A percentile compares a stretch with the other conserved stretches of the same genome.
phyloP scores from a whole-genome alignment of 371 early-diverging fungal genomes.

The Lichtheimia ornata region DNA sequence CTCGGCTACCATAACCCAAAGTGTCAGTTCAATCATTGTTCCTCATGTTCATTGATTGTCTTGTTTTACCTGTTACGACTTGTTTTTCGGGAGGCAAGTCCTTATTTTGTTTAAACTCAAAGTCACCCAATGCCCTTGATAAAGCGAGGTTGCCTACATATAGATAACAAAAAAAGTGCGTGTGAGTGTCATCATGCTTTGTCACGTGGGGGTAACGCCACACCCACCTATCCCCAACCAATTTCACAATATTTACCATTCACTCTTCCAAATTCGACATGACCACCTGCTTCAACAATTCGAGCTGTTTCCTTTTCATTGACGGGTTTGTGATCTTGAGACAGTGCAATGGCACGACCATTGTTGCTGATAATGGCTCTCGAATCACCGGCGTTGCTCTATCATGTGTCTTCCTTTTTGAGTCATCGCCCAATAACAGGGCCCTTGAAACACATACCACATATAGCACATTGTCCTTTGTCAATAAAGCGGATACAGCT shows the following conservation, averaged over 20 bases:
- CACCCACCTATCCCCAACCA: not conserved
- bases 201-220: not conserved
- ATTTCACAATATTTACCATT: conserved; percentile 69
- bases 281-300: conserved; percentile 89
- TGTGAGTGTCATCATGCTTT: not conserved
- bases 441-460: conserved; percentile 32
- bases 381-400: conserved; percentile 96
- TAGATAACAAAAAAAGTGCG: conserved; percentile 7
- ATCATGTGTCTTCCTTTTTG: conserved; percentile 14
- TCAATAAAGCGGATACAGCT: conserved; percentile 83
- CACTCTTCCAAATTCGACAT: conserved; percentile 94
- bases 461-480: conserved; percentile 57
- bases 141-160: conserved; percentile 90
- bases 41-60: not conserved
- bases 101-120: conserved; percentile 87
- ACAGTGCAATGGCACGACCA: conserved; percentile 78
- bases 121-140: conserved; percentile 96
- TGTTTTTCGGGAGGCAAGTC: conserved; percentile 82
- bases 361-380: conserved; percentile 79
- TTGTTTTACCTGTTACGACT: conserved; percentile 75
- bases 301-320: conserved; percentile 78
- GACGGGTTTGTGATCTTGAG: conserved; percentile 94
- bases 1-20: conserved; percentile 55
- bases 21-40: not conserved
- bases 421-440: not conserved